Evolutionary conservation across 352 stramenopile species (phyloP), one percentile per base, ranked within the genome.

Genomic region (Phytophthora sojae): DNA sequence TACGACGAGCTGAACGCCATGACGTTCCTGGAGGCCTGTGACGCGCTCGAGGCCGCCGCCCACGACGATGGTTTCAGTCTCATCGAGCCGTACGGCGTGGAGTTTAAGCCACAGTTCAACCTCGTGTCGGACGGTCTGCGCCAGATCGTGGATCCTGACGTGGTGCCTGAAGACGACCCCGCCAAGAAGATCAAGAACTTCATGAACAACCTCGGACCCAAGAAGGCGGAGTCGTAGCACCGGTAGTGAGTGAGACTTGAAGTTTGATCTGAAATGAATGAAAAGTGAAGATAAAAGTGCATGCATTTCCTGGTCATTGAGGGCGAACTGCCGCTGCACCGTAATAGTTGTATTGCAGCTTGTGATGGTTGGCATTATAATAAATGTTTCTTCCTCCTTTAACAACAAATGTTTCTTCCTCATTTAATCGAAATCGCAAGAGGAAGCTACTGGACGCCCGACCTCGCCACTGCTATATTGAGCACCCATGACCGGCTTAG

Each of bases 401-500:
- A n/a, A n/a, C n/a, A n/a, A n/a, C n/a, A n/a, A n/a, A n/a, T n/a
- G n/a, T n/a, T n/a, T n/a, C n/a, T n/a, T n/a, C n/a, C n/a, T n/a
- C n/a, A n/a, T n/a, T n/a, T n/a, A n/a, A n/a, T n/a, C n/a, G n/a
- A n/a, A n/a, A n/a, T n/a, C n/a, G n/a, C n/a, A n/a, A n/a, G n/a
- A n/a, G n/a, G n/a, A n/a, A n/a, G n/a, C n/a, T n/a, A n/a, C n/a
- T n/a, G n/a, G n/a, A n/a, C n/a, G n/a, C n/a, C n/a, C n/a, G 49
- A 44, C n/a, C 66, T 63, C 0, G 69, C 69, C 15, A 72, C 75
- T 14, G 76, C 79, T 69, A 86, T 86, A 67, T 92, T 91, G 5
- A 92, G 64, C 32, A 81, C 82, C 82, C 85, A 92, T 4, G 82
- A 86, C 5, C 85, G 79, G 51, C 80, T 82, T 37, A 92, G 77